Base-by-base conservation (phyloP, 2,329 filamentous ascomycete species). In the Diaporthe vaccinii region DNA sequence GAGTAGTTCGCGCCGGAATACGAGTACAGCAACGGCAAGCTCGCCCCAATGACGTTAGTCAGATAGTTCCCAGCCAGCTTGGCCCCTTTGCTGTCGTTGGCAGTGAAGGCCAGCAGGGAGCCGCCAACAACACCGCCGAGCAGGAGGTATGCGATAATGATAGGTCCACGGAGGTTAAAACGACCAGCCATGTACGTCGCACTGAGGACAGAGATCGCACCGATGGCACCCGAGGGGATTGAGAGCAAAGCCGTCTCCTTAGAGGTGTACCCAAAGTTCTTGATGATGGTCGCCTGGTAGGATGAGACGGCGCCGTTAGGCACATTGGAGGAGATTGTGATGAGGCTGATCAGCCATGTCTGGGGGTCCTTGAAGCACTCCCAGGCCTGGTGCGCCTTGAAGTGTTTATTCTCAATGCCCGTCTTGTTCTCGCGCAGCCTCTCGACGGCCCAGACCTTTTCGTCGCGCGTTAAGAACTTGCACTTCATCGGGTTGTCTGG, bases 361-460 rank as follows among this genome's bases (percentile, higher is more conserved):
- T 78, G 76, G 31, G 74, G 74, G 36, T 76, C 76, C 14, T 49
- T 68, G 39, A 77, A 49, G 55, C 76, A 77, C 61, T 77, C 74
- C 70, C 34, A 72, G 53, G 92, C 83, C 79, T 94, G 92, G 72
- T 92, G 90, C 79, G 86, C 81, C 79, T 93, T 93, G 82, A 91
- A 93, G 77, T 93, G 89, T 83, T 92, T 92, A 78, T 93, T 93
- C 5, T 91, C 91, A 28, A 93, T 91, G 5, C 92, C 92, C 80
- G 93, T 91, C 76, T 92, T 88, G 76, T 94, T 94, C 44, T 88
- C 83, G 0, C 91, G 84, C 57, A 94, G 91, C 9, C 92, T 86
- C 22, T 80, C 80, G 34, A 82, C 69, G n/a, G 75, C 76, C 58
- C 77, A 77, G 44, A 76, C 70, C 74, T 74, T 77, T 62, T 77